These are phyloP conservation scores for Curvularia sp. DNA, from an alignment of 2,329 filamentous ascomycete species.

Conservation along the genomic window DNA sequence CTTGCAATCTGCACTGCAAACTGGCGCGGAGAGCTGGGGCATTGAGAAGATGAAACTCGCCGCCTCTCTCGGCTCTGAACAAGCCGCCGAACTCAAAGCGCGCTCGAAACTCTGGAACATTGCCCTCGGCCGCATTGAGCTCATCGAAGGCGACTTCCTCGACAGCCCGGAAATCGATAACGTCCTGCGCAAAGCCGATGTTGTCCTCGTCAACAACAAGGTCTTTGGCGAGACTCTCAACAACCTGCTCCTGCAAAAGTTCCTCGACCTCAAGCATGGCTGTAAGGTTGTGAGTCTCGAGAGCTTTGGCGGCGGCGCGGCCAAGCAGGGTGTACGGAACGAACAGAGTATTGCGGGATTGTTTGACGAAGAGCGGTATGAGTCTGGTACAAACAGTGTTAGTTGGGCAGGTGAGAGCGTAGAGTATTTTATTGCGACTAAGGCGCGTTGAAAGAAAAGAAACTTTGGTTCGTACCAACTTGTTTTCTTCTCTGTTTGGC, in stretches of 20 bases:
- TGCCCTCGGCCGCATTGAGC: constrained; percentile 75
- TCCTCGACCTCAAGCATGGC: constrained; percentile 89
- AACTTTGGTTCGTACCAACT: not conserved
- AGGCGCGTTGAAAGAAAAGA: constrained; percentile 49
- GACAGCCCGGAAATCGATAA: constrained; percentile 72
- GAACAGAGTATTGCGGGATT: constrained; percentile 82
- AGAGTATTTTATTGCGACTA: constrained; percentile 80
- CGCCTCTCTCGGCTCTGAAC: constrained; percentile 78
- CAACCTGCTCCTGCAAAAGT: constrained; percentile 82
- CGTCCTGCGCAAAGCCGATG: constrained; percentile 82
- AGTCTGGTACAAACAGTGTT: constrained; percentile 74
- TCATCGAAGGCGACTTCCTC: constrained; percentile 85
- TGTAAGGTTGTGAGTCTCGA: constrained; percentile 91
- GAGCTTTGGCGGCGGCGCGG: constrained; percentile 73
- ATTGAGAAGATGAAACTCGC: constrained; percentile 96
- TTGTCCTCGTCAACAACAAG: constrained; percentile 98
- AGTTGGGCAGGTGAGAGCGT: constrained; percentile 90
- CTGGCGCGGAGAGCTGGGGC: constrained; percentile 93
- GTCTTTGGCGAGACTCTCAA: constrained; percentile 91
- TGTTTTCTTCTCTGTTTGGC: not conserved
- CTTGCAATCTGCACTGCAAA: constrained; percentile 88
- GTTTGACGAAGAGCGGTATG: constrained; percentile 75
- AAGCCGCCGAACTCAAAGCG: constrained; percentile 82
- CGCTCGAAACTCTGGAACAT: constrained; percentile 91
- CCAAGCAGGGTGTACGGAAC: constrained; percentile 73